Conservation (phyloP, 2,329 filamentous ascomycete genomes). For the Polychaeton citri region DNA sequence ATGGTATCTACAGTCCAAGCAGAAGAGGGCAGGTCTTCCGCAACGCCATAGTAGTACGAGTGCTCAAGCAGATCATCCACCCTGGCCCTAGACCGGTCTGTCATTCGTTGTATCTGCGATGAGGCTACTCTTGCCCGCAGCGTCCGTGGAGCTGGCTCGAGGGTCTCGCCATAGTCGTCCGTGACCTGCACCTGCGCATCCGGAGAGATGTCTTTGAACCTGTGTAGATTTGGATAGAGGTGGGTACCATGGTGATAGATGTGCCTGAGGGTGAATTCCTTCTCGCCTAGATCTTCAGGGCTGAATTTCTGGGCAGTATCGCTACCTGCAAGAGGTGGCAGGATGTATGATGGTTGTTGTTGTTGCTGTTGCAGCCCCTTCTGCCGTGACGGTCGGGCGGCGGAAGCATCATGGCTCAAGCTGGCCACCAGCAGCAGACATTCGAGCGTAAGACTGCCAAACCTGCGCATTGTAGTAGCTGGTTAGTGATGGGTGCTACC, state of each 20-base stretch:
- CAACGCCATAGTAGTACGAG: conserved; percentile 54
- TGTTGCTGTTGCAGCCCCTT: conserved; percentile 7
- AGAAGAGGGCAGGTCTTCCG: conserved; percentile 53
- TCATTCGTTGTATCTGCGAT: conserved; percentile 64
- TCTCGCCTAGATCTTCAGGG: conserved; percentile 10
- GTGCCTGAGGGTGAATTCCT: conserved; percentile 54
- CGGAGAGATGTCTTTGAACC: conserved; percentile 56
- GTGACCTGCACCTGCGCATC: conserved; percentile 30
- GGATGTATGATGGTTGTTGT: conserved; percentile 10
- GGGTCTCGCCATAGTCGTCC: conserved; percentile 14
- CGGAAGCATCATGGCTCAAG: conserved; percentile 5
- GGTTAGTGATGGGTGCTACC: too few relatives aligned
- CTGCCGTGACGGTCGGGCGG: conserved; percentile 9
- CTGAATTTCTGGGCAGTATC: conserved; percentile 3
- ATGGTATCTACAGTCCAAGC: conserved; percentile 78
- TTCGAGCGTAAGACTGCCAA: neutral
- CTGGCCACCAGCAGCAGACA: conserved; percentile 4
- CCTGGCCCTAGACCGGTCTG: conserved; percentile 60
- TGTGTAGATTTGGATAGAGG: conserved; percentile 62
- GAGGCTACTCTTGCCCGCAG: conserved; percentile 26
- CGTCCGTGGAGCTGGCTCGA: conserved; percentile 28
- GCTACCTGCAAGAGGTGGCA: conserved; percentile 9
- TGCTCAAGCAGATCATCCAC: conserved; percentile 68
- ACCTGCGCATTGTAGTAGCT: neutral
- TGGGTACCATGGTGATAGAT: conserved; percentile 86